These are phyloP conservation scores for Trichosanthes cucumerina DNA, from an alignment of 306 rosid species.

Conservation along the genomic window DNA sequence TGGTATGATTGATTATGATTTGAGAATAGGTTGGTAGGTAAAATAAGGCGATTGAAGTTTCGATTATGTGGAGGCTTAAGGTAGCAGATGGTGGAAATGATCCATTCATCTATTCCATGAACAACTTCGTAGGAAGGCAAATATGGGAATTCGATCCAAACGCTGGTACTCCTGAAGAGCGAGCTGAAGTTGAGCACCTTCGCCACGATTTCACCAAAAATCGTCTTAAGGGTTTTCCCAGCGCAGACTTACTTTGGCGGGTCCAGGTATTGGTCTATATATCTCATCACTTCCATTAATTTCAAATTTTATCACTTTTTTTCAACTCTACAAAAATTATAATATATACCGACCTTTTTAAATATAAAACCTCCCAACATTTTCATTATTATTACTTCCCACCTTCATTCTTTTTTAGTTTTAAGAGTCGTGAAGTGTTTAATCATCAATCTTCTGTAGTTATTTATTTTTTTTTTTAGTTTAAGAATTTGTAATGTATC, in stretches of 20 bases:
- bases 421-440: no score
- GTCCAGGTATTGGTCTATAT: constrained; percentile 7
- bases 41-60: background rate
- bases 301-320: no score
- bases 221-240: constrained; percentile 13
- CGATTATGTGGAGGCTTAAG: constrained; percentile 18
- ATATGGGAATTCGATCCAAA: constrained; percentile 15
- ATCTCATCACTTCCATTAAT: no score
- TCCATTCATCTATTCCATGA: constrained; percentile 10
- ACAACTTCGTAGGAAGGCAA: constrained; percentile 18
- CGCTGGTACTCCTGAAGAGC: constrained; percentile 18
- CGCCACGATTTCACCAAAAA: background rate
- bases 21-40: background rate
- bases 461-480: no score
- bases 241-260: constrained; percentile 18
- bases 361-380: no score
- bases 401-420: no score
- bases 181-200: constrained; percentile 12
- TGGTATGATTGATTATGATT: background rate
- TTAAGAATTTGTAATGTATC: no score
- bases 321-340: no score
- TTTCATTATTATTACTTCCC: no score
- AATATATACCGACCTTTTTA: no score
- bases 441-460: no score
- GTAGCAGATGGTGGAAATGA: constrained; percentile 12